Percentiles rank a stretch among this genome's conserved stretches.
Conservation (phyloP, 805 yeast genomes). For the Tetrapisispora namnaoensis region DNA sequence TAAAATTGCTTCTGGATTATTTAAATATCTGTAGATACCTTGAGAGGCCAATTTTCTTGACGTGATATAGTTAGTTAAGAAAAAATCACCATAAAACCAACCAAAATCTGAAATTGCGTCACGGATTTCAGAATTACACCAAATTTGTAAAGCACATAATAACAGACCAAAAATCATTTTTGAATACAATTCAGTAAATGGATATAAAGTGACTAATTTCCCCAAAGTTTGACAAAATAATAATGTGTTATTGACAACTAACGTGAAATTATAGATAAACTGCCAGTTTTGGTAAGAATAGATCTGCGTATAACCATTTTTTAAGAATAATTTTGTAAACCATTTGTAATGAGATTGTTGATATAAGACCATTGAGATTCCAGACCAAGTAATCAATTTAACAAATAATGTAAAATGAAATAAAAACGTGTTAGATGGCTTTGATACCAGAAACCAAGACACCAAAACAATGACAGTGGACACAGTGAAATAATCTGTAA, state of each 20-base stretch:
- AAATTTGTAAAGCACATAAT: slow-evolving; percentile 48
- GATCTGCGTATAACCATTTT: slow-evolving; percentile 53
- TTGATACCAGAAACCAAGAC: slow-evolving; percentile 24
- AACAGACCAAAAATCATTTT: slow-evolving; percentile 48
- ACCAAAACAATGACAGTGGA: slow-evolving; percentile 36
- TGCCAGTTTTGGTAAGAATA: slow-evolving; percentile 70
- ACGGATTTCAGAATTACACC: slow-evolving; percentile 61
- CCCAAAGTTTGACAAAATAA: slow-evolving; percentile 32
- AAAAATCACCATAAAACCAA: slow-evolving; percentile 87
- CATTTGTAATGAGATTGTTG: slow-evolving; percentile 51
- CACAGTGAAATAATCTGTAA: slow-evolving; percentile 49
- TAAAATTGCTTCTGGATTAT: slow-evolving; percentile 71
- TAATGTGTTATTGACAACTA: slow-evolving; percentile 50
- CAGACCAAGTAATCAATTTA: slow-evolving; percentile 42
- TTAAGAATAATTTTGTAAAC: slow-evolving; percentile 55
- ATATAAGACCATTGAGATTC: slow-evolving; percentile 42
- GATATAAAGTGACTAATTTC: slow-evolving; percentile 20
- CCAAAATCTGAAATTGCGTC: slow-evolving; percentile 72
- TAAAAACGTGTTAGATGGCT: slow-evolving; percentile 19
- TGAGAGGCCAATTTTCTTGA: slow-evolving; percentile 53
- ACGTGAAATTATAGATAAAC: slow-evolving; percentile 42
- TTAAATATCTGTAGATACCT: slow-evolving; percentile 73
- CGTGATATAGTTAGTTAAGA: slow-evolving; percentile 44
- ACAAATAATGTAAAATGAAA: slow-evolving; percentile 36
- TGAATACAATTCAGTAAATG: slow-evolving; percentile 21